These are phyloP conservation scores for Calonectria montana DNA, from an alignment of 2,329 filamentous ascomycete genomes.

Conservation along the genomic window DNA sequence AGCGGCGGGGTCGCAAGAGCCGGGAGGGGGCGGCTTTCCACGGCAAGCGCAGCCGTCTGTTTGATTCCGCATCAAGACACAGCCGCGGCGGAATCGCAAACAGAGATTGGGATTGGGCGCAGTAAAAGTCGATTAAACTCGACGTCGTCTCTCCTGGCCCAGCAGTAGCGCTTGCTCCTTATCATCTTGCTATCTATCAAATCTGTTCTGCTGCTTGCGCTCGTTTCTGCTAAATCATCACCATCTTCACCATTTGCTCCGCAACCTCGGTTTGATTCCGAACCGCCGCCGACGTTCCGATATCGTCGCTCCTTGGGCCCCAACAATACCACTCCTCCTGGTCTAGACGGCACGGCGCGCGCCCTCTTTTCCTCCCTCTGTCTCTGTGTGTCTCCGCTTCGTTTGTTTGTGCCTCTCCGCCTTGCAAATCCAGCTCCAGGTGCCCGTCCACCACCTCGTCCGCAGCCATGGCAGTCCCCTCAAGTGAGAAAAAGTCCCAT, in stretches of 20 bases:
- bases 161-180: conserved; percentile 9
- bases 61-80: conserved; percentile 27
- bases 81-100: conserved; percentile 24
- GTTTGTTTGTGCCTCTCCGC: background rate
- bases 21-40: conserved; percentile 42
- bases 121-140: conserved; percentile 19
- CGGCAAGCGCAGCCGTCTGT: conserved; percentile 25
- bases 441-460: background rate
- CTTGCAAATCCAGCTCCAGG: conserved; percentile 2
- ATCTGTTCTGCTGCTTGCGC: conserved; percentile 2
- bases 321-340: conserved; percentile 11
- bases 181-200: background rate
- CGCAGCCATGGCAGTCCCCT: conserved; percentile 40
- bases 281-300: conserved; percentile 22
- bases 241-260: background rate
- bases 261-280: conserved; percentile 18
- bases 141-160: conserved; percentile 1
- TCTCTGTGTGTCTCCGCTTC: background rate
- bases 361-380: too few relatives aligned
- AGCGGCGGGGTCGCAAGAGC: conserved; percentile 22
- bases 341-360: background rate
- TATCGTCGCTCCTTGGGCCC: conserved; percentile 19
- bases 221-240: conserved; percentile 2
- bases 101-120: background rate
- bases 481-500: conserved; percentile 36